Evolutionary conservation across 2,329 filamentous ascomycete species (phyloP).

Genomic region (Neofusicoccum laricinum): DNA sequence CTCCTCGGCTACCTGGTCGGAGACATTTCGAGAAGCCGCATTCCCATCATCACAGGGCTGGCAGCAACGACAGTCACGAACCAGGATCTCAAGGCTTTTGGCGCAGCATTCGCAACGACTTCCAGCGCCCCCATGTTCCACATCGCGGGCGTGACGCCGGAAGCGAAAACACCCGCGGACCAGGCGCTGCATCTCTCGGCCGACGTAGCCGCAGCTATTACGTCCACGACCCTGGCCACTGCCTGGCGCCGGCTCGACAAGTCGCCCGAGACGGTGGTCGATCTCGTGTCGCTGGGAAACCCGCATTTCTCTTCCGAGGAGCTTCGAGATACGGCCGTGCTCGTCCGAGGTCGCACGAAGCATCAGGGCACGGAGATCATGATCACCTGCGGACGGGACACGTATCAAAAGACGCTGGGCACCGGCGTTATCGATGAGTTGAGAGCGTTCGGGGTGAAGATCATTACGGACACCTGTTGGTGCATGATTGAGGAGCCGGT

Average conservation of each 20-base stretch:
- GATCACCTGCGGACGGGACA: conserved; percentile 19
- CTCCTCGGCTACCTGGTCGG: conserved; percentile 41
- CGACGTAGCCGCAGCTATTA: neutral
- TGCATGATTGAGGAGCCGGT: conserved; percentile 46
- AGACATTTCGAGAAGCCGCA: conserved; percentile 25
- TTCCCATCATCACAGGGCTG: conserved; percentile 39
- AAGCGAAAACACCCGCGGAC: conserved; percentile 25
- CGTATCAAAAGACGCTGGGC: conserved; percentile 26
- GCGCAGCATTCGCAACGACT: conserved; percentile 45
- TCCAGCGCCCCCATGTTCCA: conserved; percentile 47
- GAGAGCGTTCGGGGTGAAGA: conserved; percentile 36
- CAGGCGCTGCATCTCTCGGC: too few species aligned
- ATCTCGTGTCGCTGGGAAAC: conserved; percentile 45
- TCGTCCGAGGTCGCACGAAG: conserved; percentile 29
- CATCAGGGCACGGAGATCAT: neutral
- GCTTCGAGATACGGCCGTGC: conserved; percentile 26
- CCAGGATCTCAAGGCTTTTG: conserved; percentile 42
- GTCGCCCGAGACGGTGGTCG: conserved; percentile 23
- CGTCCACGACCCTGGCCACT: too few species aligned
- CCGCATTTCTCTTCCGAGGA: conserved; percentile 45
- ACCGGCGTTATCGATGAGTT: conserved; percentile 25
- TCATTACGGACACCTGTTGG: conserved; percentile 49
- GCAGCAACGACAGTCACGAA: conserved; percentile 26
- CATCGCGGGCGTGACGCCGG: conserved; percentile 40
- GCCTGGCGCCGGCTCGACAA: conserved; percentile 7